phyloP scores from a whole-genome alignment of 75 land plant species.

The Cupressus sempervirens region DNA sequence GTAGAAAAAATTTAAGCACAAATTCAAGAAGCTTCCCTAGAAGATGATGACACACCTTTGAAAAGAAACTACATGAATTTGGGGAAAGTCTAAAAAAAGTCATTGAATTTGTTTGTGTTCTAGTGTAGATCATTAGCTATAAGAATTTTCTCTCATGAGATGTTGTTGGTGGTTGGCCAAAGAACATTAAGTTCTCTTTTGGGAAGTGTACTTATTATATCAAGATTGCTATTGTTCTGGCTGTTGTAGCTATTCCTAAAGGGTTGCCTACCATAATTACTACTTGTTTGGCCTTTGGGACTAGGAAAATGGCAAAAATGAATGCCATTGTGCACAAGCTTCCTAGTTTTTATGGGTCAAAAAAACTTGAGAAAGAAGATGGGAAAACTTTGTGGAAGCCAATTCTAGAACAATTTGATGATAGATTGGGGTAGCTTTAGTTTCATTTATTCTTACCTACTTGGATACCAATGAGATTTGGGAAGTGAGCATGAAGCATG shows the following conservation, averaged over 20 bases:
- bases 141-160: slow-evolving; percentile 77
- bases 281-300: slow-evolving; percentile 84
- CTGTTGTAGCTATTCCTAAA: slow-evolving; percentile 92
- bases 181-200: slow-evolving; percentile 63
- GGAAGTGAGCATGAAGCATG: no score
- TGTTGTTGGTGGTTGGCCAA: slow-evolving; percentile 56
- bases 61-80: slow-evolving; percentile 90
- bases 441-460: no score
- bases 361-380: no score
- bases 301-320: slow-evolving; percentile 86
- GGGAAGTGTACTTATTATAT: slow-evolving; percentile 85
- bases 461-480: no score
- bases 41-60: slow-evolving; percentile 75
- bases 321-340: slow-evolving; percentile 88
- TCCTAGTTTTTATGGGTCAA: no score
- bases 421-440: no score
- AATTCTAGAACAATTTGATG: no score
- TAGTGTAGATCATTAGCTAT: slow-evolving; percentile 82
- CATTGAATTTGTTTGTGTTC: slow-evolving; percentile 69
- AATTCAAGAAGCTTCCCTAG: slow-evolving; percentile 73
- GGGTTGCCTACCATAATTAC: slow-evolving; percentile 92
- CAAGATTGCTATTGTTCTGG: slow-evolving; percentile 81
- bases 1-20: slow-evolving; percentile 82
- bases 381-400: no score
- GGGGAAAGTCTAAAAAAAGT: slow-evolving; percentile 56